Percentiles rank a stretch among this genome's conserved stretches.
phyloP scores from a whole-genome alignment of 768 basidiomycete species.

The Lentinula sp. region DNA sequence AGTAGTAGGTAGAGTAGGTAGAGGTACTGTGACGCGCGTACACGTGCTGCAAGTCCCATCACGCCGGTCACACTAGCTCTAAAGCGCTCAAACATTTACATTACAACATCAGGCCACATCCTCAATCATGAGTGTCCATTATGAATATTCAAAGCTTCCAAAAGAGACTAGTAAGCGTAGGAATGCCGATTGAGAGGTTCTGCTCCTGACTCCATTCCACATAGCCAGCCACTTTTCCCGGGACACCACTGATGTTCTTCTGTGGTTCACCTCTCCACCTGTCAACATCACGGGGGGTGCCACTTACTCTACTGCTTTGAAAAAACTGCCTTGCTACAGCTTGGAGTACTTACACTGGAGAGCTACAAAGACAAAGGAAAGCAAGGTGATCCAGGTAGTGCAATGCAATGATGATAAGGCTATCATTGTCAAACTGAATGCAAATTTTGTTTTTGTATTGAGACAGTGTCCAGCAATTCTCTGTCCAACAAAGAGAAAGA shows the following conservation, averaged over 20 bases:
- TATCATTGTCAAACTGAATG: too few relatives aligned
- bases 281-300: neutral
- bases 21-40: neutral
- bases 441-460: too few relatives aligned
- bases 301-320: neutral
- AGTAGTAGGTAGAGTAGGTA: neutral
- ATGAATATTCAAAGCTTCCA: neutral
- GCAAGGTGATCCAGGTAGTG: neutral
- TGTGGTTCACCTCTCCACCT: slow-evolving; percentile 1
- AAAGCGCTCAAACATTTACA: too few relatives aligned
- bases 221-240: neutral
- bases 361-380: neutral
- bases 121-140: neutral
- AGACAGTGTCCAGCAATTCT: too few relatives aligned
- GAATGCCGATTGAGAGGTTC: neutral
- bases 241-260: neutral
- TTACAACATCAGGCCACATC: neutral
- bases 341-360: slow-evolving; percentile 4
- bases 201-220: neutral
- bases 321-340: neutral
- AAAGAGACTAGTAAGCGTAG: neutral
- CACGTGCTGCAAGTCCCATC: neutral
- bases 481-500: too few relatives aligned
- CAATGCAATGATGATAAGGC: neutral
- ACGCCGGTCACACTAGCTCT: too few relatives aligned